Base-by-base conservation (phyloP, 352 stramenopile genomes). In the Pythium coloratum region DNA sequence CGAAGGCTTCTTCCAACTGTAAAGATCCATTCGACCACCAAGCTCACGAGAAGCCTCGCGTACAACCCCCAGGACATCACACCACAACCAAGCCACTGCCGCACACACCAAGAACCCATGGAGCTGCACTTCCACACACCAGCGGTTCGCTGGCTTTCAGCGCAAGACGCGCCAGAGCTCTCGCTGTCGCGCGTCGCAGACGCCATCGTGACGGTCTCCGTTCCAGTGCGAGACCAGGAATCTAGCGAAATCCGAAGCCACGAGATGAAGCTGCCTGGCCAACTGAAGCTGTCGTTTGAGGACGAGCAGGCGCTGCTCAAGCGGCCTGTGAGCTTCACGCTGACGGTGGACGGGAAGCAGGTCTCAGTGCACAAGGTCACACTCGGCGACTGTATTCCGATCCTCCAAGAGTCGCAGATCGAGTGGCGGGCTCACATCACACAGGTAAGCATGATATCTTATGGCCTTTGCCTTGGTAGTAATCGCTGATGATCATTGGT, bases 341-440 rank as follows among this genome's bases (percentile, higher is more conserved):
- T 90, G n/a, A 26, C 71, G 7, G 49, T 78, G 0, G 76, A 68
- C 3, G 50, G 63, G 0, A 55, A 70, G 14, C n/a, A 76, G 18
- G 57, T 89, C 16, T 75, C 62, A 3, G 76, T 56, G 10, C 75
- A 85, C 30, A 50, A 53, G 20, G 55, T 82, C 34, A 75, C 75
- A 42, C 57, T 93, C 5, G 58, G 75, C 4, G 76, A 83, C 8
- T 91, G 79, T 30, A 62, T 89, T 10, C 82, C 82, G 2, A 60
- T 89, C 54, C 69, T 91, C 9, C 42, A 69, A 5, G 74, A 88
- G 4, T 71, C 75, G n/a, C 32, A 53, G 12, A 59, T 89, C 20
- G 64, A 73, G 33, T 91, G 82, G 82, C 70, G 2, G 5, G 38
- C 28, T 10, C 56, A 38, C 44, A 42, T 66, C 38, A 66, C 65